Conservation (phyloP, 2,329 filamentous ascomycete species). For the Thelonectria blattea region DNA sequence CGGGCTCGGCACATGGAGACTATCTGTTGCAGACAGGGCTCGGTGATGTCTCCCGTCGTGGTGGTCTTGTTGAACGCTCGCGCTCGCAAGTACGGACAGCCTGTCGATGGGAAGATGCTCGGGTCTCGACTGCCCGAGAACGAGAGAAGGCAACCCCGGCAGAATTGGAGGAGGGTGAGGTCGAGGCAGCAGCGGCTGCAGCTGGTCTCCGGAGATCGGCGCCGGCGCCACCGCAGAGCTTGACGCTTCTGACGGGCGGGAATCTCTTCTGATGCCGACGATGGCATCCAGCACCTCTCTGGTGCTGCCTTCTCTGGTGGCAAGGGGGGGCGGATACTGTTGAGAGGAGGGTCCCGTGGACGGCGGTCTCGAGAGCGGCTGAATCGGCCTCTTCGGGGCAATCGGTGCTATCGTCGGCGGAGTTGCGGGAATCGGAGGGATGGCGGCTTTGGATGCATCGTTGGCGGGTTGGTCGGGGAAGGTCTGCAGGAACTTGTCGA, state of each 20-base stretch:
- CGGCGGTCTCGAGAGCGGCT: conserved; percentile 29
- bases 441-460: conserved; percentile 37
- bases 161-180: conserved; percentile 25
- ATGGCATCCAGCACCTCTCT: conserved; percentile 37
- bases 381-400: conserved; percentile 30
- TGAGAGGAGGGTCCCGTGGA: conserved; percentile 27
- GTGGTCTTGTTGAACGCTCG: conserved; percentile 42
- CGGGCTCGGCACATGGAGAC: conserved; percentile 34
- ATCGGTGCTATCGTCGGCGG: conserved; percentile 18
- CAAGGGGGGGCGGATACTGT: conserved; percentile 20
- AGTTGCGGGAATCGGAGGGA: conserved; percentile 24
- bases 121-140: conserved; percentile 34
- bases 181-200: conserved; percentile 30
- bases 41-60: conserved; percentile 32
- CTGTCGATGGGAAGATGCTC: conserved; percentile 40
- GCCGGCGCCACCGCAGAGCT: conserved; percentile 14
- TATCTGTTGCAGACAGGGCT: conserved; percentile 29
- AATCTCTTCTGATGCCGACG: conserved; percentile 36
- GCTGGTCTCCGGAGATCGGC: conserved; percentile 27
- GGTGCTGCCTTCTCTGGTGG: conserved; percentile 31
- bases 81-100: conserved; percentile 47
- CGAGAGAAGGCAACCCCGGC: conserved; percentile 32
- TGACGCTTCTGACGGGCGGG: conserved; percentile 20
- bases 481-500: conserved; percentile 49
- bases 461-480: conserved; percentile 43